A percentile compares a stretch with the other conserved stretches of the same genome.
These are phyloP conservation scores for Sextonia rubra DNA, from an alignment of 164 flowering plant genomes.

Conservation along the genomic window DNA sequence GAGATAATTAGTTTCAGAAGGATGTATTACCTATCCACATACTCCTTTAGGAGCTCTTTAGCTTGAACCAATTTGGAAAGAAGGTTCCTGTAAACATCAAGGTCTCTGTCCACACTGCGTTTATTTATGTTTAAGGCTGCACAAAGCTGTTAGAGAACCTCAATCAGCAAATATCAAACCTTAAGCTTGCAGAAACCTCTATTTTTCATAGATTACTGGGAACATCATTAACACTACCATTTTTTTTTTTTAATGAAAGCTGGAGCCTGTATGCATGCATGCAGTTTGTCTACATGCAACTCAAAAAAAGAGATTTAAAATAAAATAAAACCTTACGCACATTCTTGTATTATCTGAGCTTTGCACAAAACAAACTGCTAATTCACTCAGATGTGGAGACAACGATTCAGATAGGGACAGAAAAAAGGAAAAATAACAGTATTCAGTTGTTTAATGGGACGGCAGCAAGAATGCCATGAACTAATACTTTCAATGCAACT, in stretches of 20 bases:
- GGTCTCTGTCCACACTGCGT: constrained; percentile 86
- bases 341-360: not conserved
- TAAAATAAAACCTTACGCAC: not conserved
- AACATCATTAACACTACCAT: not conserved
- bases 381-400: not conserved
- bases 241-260: not conserved
- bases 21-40: constrained; percentile 71
- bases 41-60: constrained; percentile 87
- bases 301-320: too few relatives aligned
- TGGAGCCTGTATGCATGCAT: not conserved
- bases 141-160: constrained; percentile 65
- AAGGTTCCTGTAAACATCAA: constrained; percentile 94
- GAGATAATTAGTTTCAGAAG: not conserved
- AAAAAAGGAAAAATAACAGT: not conserved
- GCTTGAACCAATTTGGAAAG: constrained; percentile 95
- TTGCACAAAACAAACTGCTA: not conserved
- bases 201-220: not conserved
- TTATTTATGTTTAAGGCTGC: constrained; percentile 77
- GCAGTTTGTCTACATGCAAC: not conserved
- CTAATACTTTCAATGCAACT: not conserved
- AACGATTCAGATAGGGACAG: too few relatives aligned
- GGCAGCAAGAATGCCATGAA: not conserved
- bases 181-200: not conserved
- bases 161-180: not conserved
- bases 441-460: not conserved